Evolutionary conservation across 352 stramenopile species (phyloP).

Genomic region (Pythium volutum): DNA sequence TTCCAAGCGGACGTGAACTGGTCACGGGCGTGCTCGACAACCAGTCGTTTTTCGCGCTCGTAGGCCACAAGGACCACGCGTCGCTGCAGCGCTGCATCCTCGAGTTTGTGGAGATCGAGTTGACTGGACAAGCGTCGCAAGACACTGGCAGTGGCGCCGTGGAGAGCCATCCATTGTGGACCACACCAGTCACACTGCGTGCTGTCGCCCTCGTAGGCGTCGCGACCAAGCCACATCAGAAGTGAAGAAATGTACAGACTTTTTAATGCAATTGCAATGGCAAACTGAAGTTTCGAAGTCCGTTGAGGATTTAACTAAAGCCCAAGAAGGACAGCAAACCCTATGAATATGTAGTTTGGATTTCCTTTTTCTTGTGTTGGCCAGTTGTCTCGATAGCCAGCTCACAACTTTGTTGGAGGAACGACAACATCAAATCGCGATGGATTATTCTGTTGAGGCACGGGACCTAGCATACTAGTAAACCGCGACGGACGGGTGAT

Average conservation of each 20-base stretch:
- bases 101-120: constrained; percentile 13
- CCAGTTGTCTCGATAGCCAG: background rate
- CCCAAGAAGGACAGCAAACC: too few species aligned
- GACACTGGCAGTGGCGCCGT: constrained; percentile 4
- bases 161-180: constrained; percentile 11
- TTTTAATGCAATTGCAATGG: too few species aligned
- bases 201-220: constrained; percentile 10
- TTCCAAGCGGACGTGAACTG: constrained; percentile 17
- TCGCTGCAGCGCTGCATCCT: constrained; percentile 12
- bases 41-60: background rate
- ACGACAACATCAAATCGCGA: background rate
- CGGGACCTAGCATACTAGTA: background rate
- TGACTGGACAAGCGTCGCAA: too few species aligned
- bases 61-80: constrained; percentile 2
- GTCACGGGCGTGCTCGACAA: constrained; percentile 17
- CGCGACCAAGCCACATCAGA: constrained; percentile 13
- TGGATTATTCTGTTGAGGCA: background rate
- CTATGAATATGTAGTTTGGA: too few species aligned
- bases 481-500: background rate
- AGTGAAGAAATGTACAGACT: too few species aligned
- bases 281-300: too few species aligned
- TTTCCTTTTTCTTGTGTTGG: too few species aligned
- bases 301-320: too few species aligned
- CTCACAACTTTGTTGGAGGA: background rate
- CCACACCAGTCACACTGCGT: background rate